Base-by-base conservation (phyloP, 1,284 basidiomycete genomes). In the Cystobasidium sp. region DNA sequence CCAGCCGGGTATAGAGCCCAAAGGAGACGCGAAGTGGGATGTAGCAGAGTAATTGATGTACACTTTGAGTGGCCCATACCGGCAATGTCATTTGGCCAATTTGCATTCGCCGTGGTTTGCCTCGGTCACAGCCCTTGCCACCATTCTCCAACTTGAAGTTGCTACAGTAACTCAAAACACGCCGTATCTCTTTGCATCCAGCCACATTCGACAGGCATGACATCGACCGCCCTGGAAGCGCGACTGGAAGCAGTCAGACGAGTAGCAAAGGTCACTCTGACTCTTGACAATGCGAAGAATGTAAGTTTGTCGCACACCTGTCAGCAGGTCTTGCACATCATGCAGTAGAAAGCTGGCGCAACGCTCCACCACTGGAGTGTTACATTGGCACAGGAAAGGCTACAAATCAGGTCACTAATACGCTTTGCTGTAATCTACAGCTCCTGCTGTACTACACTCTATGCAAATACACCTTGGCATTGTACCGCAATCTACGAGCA, bases 371-470 rank as follows among this genome's bases (percentile, higher is more conserved):
- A 2, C 31, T 5, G 31, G 31, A 31, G 31, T 31, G 31, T 5
- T 31, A 31, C 31, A 5, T 31, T 31, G 31, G 31, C 31, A 31
- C 31, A 31, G 31, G 2, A 31, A 31, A 31, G 31, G 31, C 31
- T 5, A 31, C 31, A 31, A 1, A 31, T 31, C 31, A 1, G 31
- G 31, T 31, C 31, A 31, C 31, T 22, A 6, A 22, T 41, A 31
- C 6, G 43, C 16, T 1, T 44, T 24, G 37, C 46, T 59, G 18
- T 39, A 16, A 24, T 22, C 41, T 31, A 31, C 59, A 76, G 78
- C 55, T 75, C 43, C 49, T 76, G 18, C 77, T 79, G 64, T 79
- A 75, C 67, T 78, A 75, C 49, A 62, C 78, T 49, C 67, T 79
- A 39, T 68, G 75, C 22, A 75, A 58, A 9, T 71, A 76, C n/a